Evolutionary conservation across 257 asterid genomes (phyloP), one percentile per base, ranked within the genome.

Genomic region (Vinca minor): DNA sequence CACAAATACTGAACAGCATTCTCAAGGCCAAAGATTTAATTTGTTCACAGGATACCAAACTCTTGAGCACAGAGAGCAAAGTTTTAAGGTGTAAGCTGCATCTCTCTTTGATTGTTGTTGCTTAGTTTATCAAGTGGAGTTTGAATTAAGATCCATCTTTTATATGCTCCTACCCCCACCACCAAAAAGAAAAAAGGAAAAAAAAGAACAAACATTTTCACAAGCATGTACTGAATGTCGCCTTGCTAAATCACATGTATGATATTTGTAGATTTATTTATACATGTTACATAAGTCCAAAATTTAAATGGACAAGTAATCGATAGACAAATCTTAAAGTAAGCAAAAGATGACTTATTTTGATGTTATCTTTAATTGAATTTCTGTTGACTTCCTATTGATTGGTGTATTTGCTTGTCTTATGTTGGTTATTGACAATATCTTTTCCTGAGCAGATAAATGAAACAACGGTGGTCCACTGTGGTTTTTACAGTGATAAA

Each of bases 41-140:
- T 74, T 76, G 52, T 93, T 93, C 89, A 85, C 99, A 9, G 99
- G 99, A 71, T 81, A 82, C 81, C 99, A 89, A 78, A 83, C 94
- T 41, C 83, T 87, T 34, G 82, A 83, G 69, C 90, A 87, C 73
- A 84, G 99, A 77, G 86, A 87, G 26, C 79, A 78, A 69, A 83
- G 78, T 79, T 93, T 83, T 77, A 76, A 87, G 95, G 97, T 89
- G 61, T 69, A 32, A 66, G 47, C 42, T 59, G 28, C 67, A 58
- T 70, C 38, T 32, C 8, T 4, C 21, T 42, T 8, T n/a, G 20
- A 28, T 14, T 39, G 2, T 20, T 49, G 11, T 32, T 54, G 12
- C 39, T 6, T n/a, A 14, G 41, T 3, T 44, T 69, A 35, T 63
- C n/a, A n/a, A n/a, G n/a, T 49, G 20, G 38, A 34, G 7, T 34